phyloP scores from a whole-genome alignment of 495 filamentous ascomycete species.

The Tuber microsphaerosporum region DNA sequence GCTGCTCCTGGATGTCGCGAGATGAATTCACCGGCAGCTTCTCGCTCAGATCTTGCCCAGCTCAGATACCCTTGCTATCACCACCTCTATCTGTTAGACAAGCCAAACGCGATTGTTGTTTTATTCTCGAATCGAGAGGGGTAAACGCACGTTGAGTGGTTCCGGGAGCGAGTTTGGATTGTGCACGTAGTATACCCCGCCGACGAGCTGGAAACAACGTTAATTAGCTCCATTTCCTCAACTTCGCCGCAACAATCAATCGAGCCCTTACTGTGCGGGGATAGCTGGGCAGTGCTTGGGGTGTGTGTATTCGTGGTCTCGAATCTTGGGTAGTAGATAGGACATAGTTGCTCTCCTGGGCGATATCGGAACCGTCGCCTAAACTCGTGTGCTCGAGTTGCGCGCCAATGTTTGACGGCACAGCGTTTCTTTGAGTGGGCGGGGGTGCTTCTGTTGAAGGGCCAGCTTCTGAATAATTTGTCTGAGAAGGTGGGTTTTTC shows the following conservation, averaged over 20 bases:
- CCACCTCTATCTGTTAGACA: not conserved
- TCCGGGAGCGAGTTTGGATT: conserved; percentile 28
- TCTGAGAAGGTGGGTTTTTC: not conserved
- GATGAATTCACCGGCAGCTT: conserved; percentile 13
- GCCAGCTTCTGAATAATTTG: conserved; percentile 3
- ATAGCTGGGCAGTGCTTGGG: not conserved
- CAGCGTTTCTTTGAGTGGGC: conserved; percentile 3
- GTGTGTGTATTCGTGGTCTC: not conserved
- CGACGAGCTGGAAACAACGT: conserved; percentile 19
- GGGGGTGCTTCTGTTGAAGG: conserved; percentile 8
- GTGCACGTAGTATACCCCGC: conserved; percentile 28
- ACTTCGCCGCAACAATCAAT: not conserved
- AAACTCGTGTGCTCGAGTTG: not conserved
- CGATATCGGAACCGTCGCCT: not conserved
- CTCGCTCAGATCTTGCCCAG: conserved; percentile 27
- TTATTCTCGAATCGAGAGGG: not conserved
- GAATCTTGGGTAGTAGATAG: conserved; percentile 7
- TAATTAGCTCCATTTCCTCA: conserved; percentile 3
- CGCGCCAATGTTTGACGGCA: conserved; percentile 4
- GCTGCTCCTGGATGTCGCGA: conserved; percentile 22
- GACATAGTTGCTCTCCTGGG: conserved; percentile 7
- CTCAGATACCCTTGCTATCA: conserved; percentile 28
- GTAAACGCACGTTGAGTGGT: conserved; percentile 27
- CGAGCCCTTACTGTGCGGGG: conserved; percentile 24
- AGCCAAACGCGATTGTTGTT: not conserved